Percentiles rank a stretch among this genome's conserved stretches.
These are phyloP conservation scores for Hypoxylon sp. DNA, from an alignment of 2,329 filamentous ascomycete species.

Conservation along the genomic window DNA sequence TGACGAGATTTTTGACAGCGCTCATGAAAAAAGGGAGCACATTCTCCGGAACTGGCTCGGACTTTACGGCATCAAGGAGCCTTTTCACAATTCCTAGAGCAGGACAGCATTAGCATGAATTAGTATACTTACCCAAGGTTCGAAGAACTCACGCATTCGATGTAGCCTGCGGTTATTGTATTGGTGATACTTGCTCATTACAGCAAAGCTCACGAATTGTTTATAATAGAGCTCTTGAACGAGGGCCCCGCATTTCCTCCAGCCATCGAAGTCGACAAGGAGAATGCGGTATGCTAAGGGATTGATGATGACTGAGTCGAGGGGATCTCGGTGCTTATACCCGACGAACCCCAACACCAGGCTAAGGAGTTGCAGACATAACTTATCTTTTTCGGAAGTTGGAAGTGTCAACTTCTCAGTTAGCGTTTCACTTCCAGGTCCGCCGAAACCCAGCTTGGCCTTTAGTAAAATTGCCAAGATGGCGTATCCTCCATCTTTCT, in stretches of 20 bases:
- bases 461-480: conserved; percentile 87
- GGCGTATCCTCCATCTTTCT: conserved; percentile 93
- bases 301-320: conserved; percentile 94
- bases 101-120: conserved; percentile 25
- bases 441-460: conserved; percentile 78
- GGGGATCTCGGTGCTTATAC: conserved; percentile 83
- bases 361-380: conserved; percentile 77
- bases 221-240: conserved; percentile 93
- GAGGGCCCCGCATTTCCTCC: conserved; percentile 82
- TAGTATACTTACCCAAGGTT: conserved; percentile 34
- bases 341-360: conserved; percentile 89
- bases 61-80: conserved; percentile 90
- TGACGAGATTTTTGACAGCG: conserved; percentile 84
- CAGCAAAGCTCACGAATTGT: conserved; percentile 89
- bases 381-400: conserved; percentile 67
- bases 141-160: conserved; percentile 81
- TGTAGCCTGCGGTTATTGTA: conserved; percentile 91
- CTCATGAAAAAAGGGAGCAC: conserved; percentile 82
- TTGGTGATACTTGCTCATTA: conserved; percentile 90
- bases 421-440: conserved; percentile 55
- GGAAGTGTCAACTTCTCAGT: conserved; percentile 63
- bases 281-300: conserved; percentile 93
- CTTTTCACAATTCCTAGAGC: conserved; percentile 85
- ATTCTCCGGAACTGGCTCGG: conserved; percentile 80
- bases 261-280: conserved; percentile 92